These are phyloP conservation scores for Zygosaccharomyces siamensis DNA, from an alignment of 805 yeast genomes.

Conservation along the genomic window DNA sequence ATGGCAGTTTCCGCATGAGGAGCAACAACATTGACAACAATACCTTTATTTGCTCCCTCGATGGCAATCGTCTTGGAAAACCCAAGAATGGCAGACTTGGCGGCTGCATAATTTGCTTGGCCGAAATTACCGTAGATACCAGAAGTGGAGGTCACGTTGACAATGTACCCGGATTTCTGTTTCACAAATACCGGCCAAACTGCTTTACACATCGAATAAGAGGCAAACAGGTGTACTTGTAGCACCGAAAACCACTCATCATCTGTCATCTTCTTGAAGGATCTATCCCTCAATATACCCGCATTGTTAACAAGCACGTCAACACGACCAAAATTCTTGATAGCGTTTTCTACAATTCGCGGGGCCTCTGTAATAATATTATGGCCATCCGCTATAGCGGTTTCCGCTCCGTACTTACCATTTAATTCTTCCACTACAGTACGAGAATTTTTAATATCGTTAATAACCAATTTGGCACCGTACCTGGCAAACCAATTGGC, in stretches of 20 bases:
- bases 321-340: constrained; percentile 72
- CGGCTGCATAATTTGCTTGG: constrained; percentile 92
- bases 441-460: constrained; percentile 76
- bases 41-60: constrained; percentile 79
- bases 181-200: constrained; percentile 88
- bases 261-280: constrained; percentile 79
- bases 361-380: constrained; percentile 75
- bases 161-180: constrained; percentile 74
- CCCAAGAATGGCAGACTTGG: constrained; percentile 85
- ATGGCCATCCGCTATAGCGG: constrained; percentile 77
- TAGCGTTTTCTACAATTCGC: constrained; percentile 69
- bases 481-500: constrained; percentile 79
- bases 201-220: constrained; percentile 74
- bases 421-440: constrained; percentile 69
- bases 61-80: constrained; percentile 80
- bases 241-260: constrained; percentile 78
- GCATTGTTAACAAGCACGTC: constrained; percentile 90
- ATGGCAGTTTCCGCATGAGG: constrained; percentile 98
- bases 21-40: constrained; percentile 78
- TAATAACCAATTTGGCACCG: constrained; percentile 93
- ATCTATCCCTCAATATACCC: constrained; percentile 86
- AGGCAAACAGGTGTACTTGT: constrained; percentile 77
- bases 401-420: constrained; percentile 58
- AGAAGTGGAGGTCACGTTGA: constrained; percentile 90
- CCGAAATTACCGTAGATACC: constrained; percentile 98